Evolutionary conservation across 805 yeast species (phyloP).

Genomic region (Suhomyces faveliae): DNA sequence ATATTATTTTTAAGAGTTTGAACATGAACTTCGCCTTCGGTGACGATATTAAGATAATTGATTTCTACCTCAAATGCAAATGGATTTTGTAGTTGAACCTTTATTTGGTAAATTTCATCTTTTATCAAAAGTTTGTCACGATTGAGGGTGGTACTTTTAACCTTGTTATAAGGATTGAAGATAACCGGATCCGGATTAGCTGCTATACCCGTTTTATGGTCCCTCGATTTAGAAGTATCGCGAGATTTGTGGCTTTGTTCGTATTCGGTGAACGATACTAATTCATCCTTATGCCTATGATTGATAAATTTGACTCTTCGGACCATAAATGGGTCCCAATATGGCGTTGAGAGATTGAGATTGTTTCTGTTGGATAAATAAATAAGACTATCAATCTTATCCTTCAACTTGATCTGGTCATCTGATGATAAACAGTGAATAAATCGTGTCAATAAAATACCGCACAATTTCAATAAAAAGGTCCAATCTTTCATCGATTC

Average conservation of each 20-base stretch:
- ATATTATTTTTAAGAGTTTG: constrained; percentile 24
- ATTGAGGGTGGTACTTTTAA: constrained; percentile 35
- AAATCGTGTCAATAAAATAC: constrained; percentile 55
- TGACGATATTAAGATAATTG: constrained; percentile 42
- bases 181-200: constrained; percentile 17
- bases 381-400: constrained; percentile 25
- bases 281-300: constrained; percentile 29
- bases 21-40: constrained; percentile 26
- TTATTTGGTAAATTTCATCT: constrained; percentile 57
- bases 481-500: constrained; percentile 48
- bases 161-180: constrained; percentile 52
- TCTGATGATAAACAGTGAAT: constrained; percentile 50
- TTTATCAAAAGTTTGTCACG: constrained; percentile 44
- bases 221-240: constrained; percentile 7
- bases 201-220: neutral
- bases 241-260: constrained; percentile 13
- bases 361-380: constrained; percentile 22
- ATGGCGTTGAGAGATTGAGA: constrained; percentile 33
- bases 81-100: constrained; percentile 70
- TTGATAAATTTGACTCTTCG: constrained; percentile 45
- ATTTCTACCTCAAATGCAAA: constrained; percentile 71
- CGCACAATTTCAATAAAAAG: constrained; percentile 43
- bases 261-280: constrained; percentile 39
- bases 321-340: constrained; percentile 75
- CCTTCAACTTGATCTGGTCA: constrained; percentile 53